Percentiles rank a stretch among this genome's conserved stretches.
phyloP scores from a whole-genome alignment of 768 basidiomycete species.

The Inosperma sp. region DNA sequence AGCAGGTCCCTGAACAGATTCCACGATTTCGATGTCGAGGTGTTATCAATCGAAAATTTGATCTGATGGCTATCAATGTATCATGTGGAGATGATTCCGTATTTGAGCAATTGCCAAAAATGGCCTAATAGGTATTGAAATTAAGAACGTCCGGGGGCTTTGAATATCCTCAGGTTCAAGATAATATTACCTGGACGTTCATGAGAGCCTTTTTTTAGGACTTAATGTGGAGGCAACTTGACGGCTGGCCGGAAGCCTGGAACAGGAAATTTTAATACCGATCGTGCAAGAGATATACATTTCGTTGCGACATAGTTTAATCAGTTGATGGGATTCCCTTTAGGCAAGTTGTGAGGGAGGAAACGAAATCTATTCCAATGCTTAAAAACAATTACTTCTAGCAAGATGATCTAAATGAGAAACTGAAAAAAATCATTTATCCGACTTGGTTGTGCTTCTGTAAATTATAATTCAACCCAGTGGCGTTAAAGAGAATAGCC shows the following conservation, averaged over 20 bases:
- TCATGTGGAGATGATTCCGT: too few species aligned
- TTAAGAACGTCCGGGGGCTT: not conserved
- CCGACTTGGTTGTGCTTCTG: not conserved
- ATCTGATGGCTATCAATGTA: not conserved
- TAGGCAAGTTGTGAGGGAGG: too few species aligned
- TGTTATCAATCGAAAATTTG: conserved; percentile 1
- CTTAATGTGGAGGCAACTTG: too few species aligned
- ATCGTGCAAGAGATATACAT: not conserved
- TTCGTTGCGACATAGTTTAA: too few species aligned
- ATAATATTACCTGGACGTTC: not conserved
- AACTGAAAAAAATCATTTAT: too few species aligned
- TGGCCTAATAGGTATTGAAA: not conserved
- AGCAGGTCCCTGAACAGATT: not conserved
- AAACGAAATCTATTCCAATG: too few species aligned
- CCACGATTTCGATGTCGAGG: too few species aligned
- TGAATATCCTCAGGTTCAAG: not conserved
- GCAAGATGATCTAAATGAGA: too few species aligned
- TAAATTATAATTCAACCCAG: not conserved
- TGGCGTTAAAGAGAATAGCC: not conserved
- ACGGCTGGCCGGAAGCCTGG: too few species aligned
- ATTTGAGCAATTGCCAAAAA: conserved; percentile 5
- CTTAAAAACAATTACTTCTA: too few species aligned
- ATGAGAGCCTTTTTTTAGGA: too few species aligned
- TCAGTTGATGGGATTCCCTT: too few species aligned
- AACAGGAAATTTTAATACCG: not conserved